Evolutionary conservation across 805 yeast genomes (phyloP), one percentile per base, ranked within the genome.

Genomic region (Saturnispora serradocipensis): DNA sequence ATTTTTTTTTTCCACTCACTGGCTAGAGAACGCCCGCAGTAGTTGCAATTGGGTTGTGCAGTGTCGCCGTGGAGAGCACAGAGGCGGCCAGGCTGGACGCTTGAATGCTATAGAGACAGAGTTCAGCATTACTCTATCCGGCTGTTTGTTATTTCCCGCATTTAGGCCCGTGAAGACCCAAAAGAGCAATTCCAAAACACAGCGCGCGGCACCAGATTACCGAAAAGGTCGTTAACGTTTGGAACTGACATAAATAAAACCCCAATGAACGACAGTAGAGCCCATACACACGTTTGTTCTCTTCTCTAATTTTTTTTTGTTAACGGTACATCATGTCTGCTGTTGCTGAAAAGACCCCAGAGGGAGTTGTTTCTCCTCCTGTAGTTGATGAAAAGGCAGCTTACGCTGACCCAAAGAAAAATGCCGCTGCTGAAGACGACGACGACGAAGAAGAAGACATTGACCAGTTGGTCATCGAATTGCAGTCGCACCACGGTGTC

Each of bases 391-490:
- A 67, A 39, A 84, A 81, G 60, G 57, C 55, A 9, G 85, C 77
- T 56, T 84, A 82, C 62, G 80, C 80, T 57, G 86, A 81, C 59
- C 84, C 56, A 38, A 38, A 38, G 24, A 20, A 18, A 18, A 38
- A 38, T 16, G 52, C 45, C 24, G 54, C 51, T 35, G 51, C 42
- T 25, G 52, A 57, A 25, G 56, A 65, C 52, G 77, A 61, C 43
- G 80, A 67, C 22, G 78, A 69, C 16, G 78, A 67, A 28, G 85
- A 80, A 57, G 59, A 54, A 56, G 86, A 82, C 62, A 81, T 82
- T 58, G 87, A 82, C 60, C 84, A 82, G 68, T 80, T 84, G 68
- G 80, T 84, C 60, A 76, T 80, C 58, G 96, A 88, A 65, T 77
- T 88, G 63, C 95, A 88, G 74, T 81, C 86, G 53, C 72, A 82